These are phyloP conservation scores for Kokia cookei DNA, from an alignment of 441 rosid species.

Conservation along the genomic window DNA sequence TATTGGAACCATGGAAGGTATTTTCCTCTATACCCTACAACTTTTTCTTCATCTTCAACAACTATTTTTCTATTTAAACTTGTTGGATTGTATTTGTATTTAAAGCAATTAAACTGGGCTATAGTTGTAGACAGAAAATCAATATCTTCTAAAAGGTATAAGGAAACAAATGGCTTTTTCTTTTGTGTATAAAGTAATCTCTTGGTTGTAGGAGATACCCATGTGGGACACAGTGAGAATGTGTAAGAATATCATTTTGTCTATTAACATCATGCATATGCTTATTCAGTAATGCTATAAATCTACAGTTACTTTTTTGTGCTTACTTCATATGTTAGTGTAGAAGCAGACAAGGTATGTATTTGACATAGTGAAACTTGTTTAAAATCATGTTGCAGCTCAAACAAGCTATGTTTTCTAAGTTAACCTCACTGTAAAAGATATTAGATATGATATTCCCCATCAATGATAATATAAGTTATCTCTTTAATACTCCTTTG, in stretches of 20 bases:
- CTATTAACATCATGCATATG: too few species aligned
- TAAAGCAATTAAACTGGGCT: too few species aligned
- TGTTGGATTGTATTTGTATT: background rate
- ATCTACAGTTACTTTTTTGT: too few species aligned
- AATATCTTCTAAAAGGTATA: too few species aligned
- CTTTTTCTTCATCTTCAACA: background rate
- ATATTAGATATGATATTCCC: background rate
- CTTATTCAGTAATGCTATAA: too few species aligned
- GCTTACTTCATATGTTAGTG: conserved; percentile 31
- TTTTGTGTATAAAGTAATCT: too few species aligned
- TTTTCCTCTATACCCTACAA: background rate
- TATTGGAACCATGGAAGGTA: conserved; percentile 82
- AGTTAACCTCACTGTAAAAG: background rate
- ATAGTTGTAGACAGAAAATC: too few species aligned
- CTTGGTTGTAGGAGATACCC: too few species aligned
- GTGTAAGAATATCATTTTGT: too few species aligned
- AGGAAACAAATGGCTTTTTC: too few species aligned
- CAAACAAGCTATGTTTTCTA: background rate
- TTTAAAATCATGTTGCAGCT: background rate
- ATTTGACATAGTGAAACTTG: background rate
- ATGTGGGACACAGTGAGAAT: too few species aligned
- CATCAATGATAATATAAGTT: background rate
- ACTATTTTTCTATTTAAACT: background rate
- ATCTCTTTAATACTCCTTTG: background rate
- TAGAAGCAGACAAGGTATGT: conserved; percentile 48